These are phyloP conservation scores for Leccinum pellstonianum DNA, from an alignment of 768 basidiomycete genomes.

Conservation along the genomic window DNA sequence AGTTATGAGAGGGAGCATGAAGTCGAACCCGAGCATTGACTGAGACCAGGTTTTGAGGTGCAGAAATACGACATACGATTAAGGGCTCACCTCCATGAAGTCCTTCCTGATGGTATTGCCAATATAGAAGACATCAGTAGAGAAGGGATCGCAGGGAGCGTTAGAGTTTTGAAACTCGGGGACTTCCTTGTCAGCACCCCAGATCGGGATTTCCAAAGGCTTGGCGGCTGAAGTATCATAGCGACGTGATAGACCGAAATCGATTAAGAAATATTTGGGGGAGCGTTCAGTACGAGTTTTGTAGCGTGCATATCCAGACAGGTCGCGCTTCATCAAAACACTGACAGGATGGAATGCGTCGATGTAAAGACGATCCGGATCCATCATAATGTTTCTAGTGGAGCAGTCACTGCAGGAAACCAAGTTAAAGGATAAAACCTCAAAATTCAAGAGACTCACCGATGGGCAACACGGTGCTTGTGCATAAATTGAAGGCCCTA, in stretches of 20 bases:
- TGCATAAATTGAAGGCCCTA: not conserved
- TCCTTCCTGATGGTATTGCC: not conserved
- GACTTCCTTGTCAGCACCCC: not conserved
- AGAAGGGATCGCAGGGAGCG: not conserved
- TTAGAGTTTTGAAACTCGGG: not conserved
- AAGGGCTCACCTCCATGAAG: not conserved
- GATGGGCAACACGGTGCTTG: not conserved
- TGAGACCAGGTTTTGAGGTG: not conserved
- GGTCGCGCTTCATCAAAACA: not conserved
- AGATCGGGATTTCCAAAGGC: not conserved
- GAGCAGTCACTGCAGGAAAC: not conserved
- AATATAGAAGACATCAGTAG: not conserved
- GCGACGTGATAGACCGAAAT: not conserved
- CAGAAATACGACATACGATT: not conserved
- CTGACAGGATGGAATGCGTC: not conserved
- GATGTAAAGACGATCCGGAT: not conserved
- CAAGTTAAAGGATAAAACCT: not conserved
- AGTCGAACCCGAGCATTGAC: slow-evolving; percentile 21
- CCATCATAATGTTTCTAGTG: not conserved
- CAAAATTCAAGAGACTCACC: not conserved
- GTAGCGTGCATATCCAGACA: not conserved
- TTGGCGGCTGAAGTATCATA: not conserved
- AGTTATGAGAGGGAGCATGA: slow-evolving; percentile 33
- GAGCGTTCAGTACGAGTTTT: not conserved
- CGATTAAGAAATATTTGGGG: not conserved